Evolutionary conservation across 169 alveolate genomes (phyloP).

Genomic region (Cyclospora cayetanensis): DNA sequence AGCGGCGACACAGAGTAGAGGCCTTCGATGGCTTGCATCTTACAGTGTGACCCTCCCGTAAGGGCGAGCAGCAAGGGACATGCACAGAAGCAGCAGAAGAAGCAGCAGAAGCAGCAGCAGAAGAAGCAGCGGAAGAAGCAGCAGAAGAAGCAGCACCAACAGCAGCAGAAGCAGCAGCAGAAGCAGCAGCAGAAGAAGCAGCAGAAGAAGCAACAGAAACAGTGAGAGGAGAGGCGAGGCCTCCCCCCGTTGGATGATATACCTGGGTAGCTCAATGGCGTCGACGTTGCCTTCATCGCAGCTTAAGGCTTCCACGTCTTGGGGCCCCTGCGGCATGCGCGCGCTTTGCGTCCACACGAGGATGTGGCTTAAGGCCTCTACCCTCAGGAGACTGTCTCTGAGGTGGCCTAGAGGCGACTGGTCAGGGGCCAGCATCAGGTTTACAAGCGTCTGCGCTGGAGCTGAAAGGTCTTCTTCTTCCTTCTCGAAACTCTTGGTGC

Average conservation of each 20-base stretch:
- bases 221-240: background rate
- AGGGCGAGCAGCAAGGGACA: too few species aligned
- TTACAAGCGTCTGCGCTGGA: constrained; percentile 28
- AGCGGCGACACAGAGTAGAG: too few species aligned
- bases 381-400: background rate
- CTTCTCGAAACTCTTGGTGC: background rate
- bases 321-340: background rate
- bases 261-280: constrained; percentile 64
- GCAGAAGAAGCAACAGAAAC: background rate
- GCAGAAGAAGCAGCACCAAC: background rate
- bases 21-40: too few species aligned
- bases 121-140: too few species aligned
- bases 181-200: background rate
- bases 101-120: too few species aligned
- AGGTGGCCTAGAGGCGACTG: constrained; percentile 18
- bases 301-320: background rate
- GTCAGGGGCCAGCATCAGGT: background rate
- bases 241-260: background rate
- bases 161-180: constrained; percentile 3
- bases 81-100: too few species aligned
- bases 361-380: constrained; percentile 49
- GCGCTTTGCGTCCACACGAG: constrained; percentile 60
- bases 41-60: too few species aligned
- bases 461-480: constrained; percentile 6
- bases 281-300: constrained; percentile 3